Percentiles rank a stretch among this genome's conserved stretches.
These are phyloP conservation scores for Solanum chaucha DNA, from an alignment of 257 asterid genomes.

Conservation along the genomic window DNA sequence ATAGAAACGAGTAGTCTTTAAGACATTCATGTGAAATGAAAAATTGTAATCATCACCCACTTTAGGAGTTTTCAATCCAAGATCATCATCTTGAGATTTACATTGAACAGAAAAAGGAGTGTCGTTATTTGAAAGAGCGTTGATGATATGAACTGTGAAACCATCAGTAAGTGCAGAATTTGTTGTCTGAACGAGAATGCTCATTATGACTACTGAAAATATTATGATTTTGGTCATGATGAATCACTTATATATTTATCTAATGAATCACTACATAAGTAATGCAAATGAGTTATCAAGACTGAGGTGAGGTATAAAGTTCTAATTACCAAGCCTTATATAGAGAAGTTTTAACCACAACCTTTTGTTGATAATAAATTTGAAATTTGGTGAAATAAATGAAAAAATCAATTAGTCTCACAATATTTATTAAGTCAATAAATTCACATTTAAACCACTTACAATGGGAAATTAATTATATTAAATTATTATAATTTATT, in stretches of 20 bases:
- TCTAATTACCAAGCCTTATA: background rate
- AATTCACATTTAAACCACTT: background rate
- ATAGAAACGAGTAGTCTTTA: background rate
- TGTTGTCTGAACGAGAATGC: background rate
- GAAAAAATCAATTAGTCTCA: background rate
- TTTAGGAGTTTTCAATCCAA: background rate
- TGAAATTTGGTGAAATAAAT: background rate
- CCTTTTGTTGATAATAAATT: background rate
- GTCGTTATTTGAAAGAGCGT: background rate
- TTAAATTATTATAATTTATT: too few species aligned
- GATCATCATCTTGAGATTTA: background rate
- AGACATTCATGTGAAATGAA: background rate
- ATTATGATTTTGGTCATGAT: background rate
- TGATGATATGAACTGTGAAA: background rate
- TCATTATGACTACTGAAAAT: background rate
- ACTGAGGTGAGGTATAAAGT: background rate
- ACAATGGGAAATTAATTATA: background rate
- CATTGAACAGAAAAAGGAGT: background rate
- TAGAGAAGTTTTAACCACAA: background rate
- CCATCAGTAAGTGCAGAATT: background rate
- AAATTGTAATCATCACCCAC: background rate
- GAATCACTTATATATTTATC: background rate
- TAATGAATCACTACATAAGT: background rate
- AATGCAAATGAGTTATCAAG: background rate
- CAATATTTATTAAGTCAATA: background rate